These are phyloP conservation scores for Pichia paraexigua DNA, from an alignment of 805 yeast species.

Conservation along the genomic window DNA sequence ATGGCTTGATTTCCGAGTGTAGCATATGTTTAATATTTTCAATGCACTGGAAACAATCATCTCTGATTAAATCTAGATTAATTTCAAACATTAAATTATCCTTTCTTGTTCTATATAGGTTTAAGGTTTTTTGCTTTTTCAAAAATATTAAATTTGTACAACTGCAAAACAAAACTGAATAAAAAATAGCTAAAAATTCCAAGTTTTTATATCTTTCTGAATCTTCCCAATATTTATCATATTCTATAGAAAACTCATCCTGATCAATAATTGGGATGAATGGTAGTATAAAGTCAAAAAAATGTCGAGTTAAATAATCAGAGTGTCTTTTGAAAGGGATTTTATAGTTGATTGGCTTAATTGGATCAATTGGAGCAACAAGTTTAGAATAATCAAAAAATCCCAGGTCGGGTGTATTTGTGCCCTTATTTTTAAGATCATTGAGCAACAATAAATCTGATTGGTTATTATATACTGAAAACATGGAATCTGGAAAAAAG, in stretches of 20 bases:
- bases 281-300: slow-evolving; percentile 15
- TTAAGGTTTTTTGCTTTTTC: not conserved
- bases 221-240: slow-evolving; percentile 13
- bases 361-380: slow-evolving; percentile 10
- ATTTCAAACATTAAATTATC: slow-evolving; percentile 5
- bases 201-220: slow-evolving; percentile 4
- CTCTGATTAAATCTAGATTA: slow-evolving; percentile 8
- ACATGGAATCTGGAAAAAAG: slow-evolving; percentile 16
- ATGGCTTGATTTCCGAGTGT: slow-evolving; percentile 15
- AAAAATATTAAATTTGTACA: slow-evolving; percentile 11
- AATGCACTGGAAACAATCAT: slow-evolving; percentile 13
- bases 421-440: slow-evolving; percentile 6
- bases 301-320: slow-evolving; percentile 15
- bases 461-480: slow-evolving; percentile 16
- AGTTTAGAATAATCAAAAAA: slow-evolving; percentile 15
- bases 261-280: slow-evolving; percentile 18
- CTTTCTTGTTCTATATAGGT: not conserved
- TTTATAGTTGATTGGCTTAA: slow-evolving; percentile 5
- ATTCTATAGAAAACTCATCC: slow-evolving; percentile 16
- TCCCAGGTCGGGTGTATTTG: slow-evolving; percentile 1
- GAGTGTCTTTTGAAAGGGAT: slow-evolving; percentile 11
- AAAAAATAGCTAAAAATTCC: slow-evolving; percentile 13
- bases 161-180: slow-evolving; percentile 18
- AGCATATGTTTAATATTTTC: slow-evolving; percentile 15
- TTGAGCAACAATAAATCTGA: slow-evolving; percentile 15